Evolutionary conservation across 805 yeast genomes (phyloP).

Genomic region (Candida palmyrensis): DNA sequence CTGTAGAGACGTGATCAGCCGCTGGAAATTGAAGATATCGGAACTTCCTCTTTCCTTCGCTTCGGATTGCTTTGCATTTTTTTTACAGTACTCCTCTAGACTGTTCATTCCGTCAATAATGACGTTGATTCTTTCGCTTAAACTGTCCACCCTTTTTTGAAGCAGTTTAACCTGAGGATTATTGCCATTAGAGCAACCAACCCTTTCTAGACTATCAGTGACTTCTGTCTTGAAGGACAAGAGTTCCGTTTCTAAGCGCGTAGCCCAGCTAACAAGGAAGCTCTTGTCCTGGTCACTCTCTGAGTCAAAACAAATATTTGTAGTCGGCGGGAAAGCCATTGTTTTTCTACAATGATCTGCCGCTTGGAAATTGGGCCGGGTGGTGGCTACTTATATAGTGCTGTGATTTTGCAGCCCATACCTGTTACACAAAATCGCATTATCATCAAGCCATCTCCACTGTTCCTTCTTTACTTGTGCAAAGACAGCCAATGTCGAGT

Average conservation of each 20-base stretch:
- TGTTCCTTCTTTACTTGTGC: neutral
- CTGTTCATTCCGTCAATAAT: neutral
- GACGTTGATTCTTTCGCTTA: neutral
- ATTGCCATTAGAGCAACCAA: neutral
- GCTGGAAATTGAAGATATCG: too few relatives aligned
- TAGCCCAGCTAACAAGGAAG: constrained; percentile 25
- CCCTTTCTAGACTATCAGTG: neutral
- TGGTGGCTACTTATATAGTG: too few relatives aligned
- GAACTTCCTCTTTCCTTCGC: too few relatives aligned
- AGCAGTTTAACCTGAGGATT: neutral
- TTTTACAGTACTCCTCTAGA: too few relatives aligned
- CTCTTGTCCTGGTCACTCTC: too few relatives aligned
- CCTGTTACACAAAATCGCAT: constrained; percentile 1
- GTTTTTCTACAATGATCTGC: too few relatives aligned
- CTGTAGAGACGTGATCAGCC: too few relatives aligned
- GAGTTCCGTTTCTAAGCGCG: constrained; percentile 25
- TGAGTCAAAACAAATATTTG: neutral
- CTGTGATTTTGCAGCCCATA: too few relatives aligned
- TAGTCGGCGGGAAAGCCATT: neutral
- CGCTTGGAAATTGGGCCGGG: too few relatives aligned
- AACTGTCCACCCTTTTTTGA: neutral
- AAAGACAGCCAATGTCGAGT: constrained; percentile 20
- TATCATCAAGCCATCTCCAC: neutral
- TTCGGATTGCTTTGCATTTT: too few relatives aligned
- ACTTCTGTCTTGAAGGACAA: constrained; percentile 21